Base-by-base conservation (phyloP, 495 filamentous ascomycete genomes). In the Aspergillus campestris region DNA sequence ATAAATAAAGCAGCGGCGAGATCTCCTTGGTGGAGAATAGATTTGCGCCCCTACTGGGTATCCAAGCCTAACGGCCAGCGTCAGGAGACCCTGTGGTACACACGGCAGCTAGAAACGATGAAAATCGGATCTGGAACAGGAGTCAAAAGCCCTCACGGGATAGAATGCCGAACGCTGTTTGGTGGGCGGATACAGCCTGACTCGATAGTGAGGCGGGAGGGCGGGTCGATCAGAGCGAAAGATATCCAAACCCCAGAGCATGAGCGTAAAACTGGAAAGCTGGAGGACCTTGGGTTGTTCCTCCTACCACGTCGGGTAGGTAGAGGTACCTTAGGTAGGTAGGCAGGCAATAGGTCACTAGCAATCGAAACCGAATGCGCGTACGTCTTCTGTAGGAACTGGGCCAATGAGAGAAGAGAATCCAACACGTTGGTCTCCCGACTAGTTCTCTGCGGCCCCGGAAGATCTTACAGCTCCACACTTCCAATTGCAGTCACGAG, bases 41-140 rank as follows among this genome's bases (percentile, higher is more conserved):
- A 27, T 43, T 48, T 42, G 48, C 35, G 34, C 41, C 24, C 38
- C 31, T 34, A 43, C 44, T 40, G 44, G 27, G 31, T 29, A 37
- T 44, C 37, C 27, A 42, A 32, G 40, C 40, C 34, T 40, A 48
- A 52, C 27, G 32, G 12, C 31, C 31, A 41, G 35, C 11, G 35
- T 13, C 34, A 15, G 40, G 24, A 31, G 18, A 28, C 24, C 40
- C 44, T 40, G 27, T 24, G 15, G 31, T 12, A 33, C 45, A 34
- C 44, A 34, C 35, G 41, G 18, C 29, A 48, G 50, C 47, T 45
- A 39, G 48, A 47, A 38, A 45, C 31, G 30, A 40, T 34, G 45
- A 36, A 31, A 46, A 50, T 51, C 46, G 14, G 39, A 55, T 59
- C 52, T 59, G 45, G 56, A 59, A 59, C 47, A 44, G 44, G 48